Conservation (phyloP, 768 basidiomycete species). For the Kwoniella newhampshirensis region DNA sequence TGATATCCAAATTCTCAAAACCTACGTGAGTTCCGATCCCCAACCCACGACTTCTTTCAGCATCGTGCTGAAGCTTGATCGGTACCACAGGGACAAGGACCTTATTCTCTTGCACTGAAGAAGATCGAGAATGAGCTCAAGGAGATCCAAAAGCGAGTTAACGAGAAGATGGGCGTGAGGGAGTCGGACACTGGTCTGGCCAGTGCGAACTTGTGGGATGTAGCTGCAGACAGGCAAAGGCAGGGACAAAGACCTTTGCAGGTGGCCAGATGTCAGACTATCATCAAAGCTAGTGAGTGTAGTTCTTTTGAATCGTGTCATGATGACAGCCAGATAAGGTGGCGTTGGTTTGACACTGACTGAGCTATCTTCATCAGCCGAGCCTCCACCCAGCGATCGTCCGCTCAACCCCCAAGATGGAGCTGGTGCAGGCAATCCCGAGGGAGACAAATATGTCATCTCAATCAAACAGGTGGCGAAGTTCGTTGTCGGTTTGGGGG, state of each 20-base stretch:
- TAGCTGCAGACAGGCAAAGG: constrained; percentile 84
- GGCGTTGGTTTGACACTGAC: no score
- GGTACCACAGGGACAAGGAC: constrained; percentile 87
- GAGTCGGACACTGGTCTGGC: constrained; percentile 98
- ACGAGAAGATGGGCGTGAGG: constrained; percentile 98
- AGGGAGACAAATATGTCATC: constrained; percentile 99
- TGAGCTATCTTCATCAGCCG: constrained; percentile 55
- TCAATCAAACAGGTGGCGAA: constrained; percentile 99
- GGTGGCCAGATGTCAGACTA: constrained; percentile 97
- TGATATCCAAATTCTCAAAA: constrained; percentile 98
- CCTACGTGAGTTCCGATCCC: constrained; percentile 65
- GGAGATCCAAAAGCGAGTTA: constrained; percentile 93
- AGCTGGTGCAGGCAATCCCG: constrained; percentile 56
- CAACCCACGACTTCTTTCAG: no score
- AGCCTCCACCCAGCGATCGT: constrained; percentile 71
- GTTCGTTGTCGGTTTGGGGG: constrained; percentile 95
- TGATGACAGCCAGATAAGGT: no score
- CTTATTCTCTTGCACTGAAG: constrained; percentile 85
- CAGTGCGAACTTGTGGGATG: constrained; percentile 95
- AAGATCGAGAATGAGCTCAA: constrained; percentile 88
- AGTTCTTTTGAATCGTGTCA: background rate
- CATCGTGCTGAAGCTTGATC: no score
- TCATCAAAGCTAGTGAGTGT: constrained; percentile 68
- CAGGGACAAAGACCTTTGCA: constrained; percentile 90
- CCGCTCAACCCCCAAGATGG: constrained; percentile 91